These are phyloP conservation scores for Zygoascus flipseniorum DNA, from an alignment of 805 yeast genomes.

Conservation along the genomic window DNA sequence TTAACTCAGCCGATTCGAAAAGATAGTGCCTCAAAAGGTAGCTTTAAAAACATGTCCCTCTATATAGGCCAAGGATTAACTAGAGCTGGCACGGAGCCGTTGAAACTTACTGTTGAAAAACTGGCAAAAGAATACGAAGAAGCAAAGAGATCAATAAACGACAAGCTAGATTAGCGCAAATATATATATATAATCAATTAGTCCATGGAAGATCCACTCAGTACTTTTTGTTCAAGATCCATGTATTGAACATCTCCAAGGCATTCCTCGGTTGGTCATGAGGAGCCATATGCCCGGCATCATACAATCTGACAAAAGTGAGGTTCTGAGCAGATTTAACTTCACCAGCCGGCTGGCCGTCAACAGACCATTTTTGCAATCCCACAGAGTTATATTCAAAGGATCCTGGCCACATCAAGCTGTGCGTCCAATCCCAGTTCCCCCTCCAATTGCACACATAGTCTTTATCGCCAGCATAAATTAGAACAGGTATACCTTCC, in stretches of 20 bases:
- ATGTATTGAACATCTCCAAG: conserved; percentile 70
- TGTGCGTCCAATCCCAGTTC: conserved; percentile 73
- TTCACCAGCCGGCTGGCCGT: conserved; percentile 43
- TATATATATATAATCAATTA: too few species aligned
- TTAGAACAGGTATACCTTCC: conserved; percentile 64
- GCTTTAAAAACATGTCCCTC: conserved; percentile 6
- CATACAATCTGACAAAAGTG: conserved; percentile 67
- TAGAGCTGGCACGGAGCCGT: background rate
- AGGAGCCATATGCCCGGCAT: conserved; percentile 93
- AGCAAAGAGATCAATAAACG: background rate
- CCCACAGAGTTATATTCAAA: conserved; percentile 37
- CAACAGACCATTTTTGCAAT: conserved; percentile 33
- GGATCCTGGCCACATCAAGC: conserved; percentile 54
- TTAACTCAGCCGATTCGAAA: conserved; percentile 16
- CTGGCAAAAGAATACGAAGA: background rate
- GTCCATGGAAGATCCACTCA: too few species aligned
- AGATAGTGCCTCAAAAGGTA: conserved; percentile 4
- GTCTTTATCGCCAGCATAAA: conserved; percentile 91
- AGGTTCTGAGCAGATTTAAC: conserved; percentile 59
- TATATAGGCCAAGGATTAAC: conserved; percentile 18
- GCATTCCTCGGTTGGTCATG: conserved; percentile 67
- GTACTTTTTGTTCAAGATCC: conserved; percentile 37
- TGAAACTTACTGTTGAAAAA: background rate
- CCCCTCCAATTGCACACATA: conserved; percentile 92
- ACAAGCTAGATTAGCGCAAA: too few species aligned